Base-by-base conservation (phyloP, 345 rosid species). In the Populus tremula region DNA sequence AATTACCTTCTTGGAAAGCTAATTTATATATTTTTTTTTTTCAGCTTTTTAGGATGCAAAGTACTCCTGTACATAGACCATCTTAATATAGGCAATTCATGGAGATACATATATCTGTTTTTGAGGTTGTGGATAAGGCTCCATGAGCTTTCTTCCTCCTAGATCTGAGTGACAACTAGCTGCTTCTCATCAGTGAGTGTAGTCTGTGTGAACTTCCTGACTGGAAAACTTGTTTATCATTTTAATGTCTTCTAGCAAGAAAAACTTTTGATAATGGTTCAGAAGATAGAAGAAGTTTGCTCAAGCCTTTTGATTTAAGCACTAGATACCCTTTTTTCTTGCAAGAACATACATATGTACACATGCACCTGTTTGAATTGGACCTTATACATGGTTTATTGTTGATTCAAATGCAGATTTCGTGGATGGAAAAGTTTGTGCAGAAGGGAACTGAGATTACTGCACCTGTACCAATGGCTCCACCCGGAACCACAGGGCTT, bases 351-450 rank as follows among this genome's bases (percentile, higher is more conserved):
- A 17, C 70, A 70, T 38, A 12, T 79, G 16, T 50, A 31, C 67
- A 33, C 70, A 38, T 70, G 7, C n/a, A 13, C 43, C n/a, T 27
- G 36, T 66, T 66, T 54, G 49, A 33, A 50, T 54, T 72, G 53
- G 54, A 43, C 39, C 61, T 67, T 39, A 49, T 76, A 27, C 64
- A 54, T 75, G 50, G 49, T 65, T 80, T 35, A 50, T 36, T 63
- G 4, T 85, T 74, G 72, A 38, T 72, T 74, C 11, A 50, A 74
- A 35, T 84, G 84, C 87, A 96, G 99, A 96, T 96, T 76, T 96
- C 99, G 2, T 96, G 99, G 99, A 93, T 96, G 98, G 95, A 96
- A 76, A 96, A 96, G 81, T 96, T 96, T 86, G 93, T 96, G 76
- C 83, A 84, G 79, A 93, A 88, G 85, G 99, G 98, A 78, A 96